Percentiles rank a stretch among this genome's conserved stretches.
Conservation (phyloP, 2,329 filamentous ascomycete genomes). For the Ramularia collo-cygni region DNA sequence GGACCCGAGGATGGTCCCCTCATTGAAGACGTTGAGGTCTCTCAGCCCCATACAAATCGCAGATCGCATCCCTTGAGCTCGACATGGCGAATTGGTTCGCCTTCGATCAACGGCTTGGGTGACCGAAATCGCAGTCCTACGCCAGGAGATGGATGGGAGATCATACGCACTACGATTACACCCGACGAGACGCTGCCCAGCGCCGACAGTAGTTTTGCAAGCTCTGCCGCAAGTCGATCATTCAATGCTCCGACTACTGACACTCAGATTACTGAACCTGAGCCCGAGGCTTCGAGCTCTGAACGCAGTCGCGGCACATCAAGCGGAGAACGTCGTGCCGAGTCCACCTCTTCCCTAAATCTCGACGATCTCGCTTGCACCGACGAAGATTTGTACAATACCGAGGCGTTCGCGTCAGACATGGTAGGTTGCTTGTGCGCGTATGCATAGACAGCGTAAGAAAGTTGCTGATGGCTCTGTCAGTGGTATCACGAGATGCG, state of each 20-base stretch:
- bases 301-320: constrained; percentile 30
- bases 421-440: constrained; percentile 7
- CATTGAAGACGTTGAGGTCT: constrained; percentile 7
- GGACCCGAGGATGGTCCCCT: constrained; percentile 17
- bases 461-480: too few species aligned
- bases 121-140: constrained; percentile 79
- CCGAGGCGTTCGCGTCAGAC: constrained; percentile 23
- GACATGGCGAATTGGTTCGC: constrained; percentile 24
- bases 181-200: constrained; percentile 77
- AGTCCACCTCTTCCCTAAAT: constrained; percentile 46
- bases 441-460: too few species aligned
- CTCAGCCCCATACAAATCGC: constrained; percentile 4
- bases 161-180: constrained; percentile 69
- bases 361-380: constrained; percentile 37
- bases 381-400: constrained; percentile 22
- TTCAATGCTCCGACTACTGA: constrained; percentile 32
- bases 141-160: constrained; percentile 65
- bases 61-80: constrained; percentile 25
- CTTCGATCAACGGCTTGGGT: constrained; percentile 64
- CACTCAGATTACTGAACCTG: constrained; percentile 29
- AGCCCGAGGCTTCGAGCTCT: constrained; percentile 17
- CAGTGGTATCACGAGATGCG: constrained; percentile 21
- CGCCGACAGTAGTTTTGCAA: constrained; percentile 74
- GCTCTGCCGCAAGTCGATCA: constrained; percentile 50
- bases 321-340: constrained; percentile 45